Base-by-base conservation (phyloP, 768 basidiomycete species). In the Mycena rebaudengoi region DNA sequence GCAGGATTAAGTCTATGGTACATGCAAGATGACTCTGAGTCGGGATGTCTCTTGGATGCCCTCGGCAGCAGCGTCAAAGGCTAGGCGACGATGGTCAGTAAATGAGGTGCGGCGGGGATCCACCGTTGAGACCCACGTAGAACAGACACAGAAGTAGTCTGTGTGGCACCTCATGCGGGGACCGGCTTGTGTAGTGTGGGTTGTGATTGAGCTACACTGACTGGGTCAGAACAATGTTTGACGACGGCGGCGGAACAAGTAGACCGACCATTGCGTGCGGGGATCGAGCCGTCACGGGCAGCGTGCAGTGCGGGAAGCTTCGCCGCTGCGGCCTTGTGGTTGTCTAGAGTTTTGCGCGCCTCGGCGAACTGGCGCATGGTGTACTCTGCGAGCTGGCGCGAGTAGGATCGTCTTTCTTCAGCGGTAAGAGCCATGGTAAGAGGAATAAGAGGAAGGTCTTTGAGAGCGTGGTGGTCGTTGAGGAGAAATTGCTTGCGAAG, bases 381-480 rank as follows among this genome's bases (percentile, higher is more conserved):
- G 68, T 85, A 83, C 7, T 75, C 78, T 45, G 82, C 81, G 46
- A 87, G 78, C 49, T 83, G 78, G 64, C 81, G 78, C 20, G 84
- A 82, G 71, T 84, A 85, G 23, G 73, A 76, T 45, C 73, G 71
- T 32, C 76, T 74, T 25, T 76, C 78, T 43, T 76, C 73, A 10
- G 72, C 57, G 26, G 73, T 43, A 46, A 67, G 69, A 20, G 66
- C 62, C 76, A 77, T 77, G 43, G 58, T 55, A 69, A 44, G 30
- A 53, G 26, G 57, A 51, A 60, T 58, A 58, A 60, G 12, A 26
- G 21, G 59, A 35, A 58, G 43, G 70, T 46, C 23, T 45, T 54
- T 33, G 67, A 37, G 69, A 63, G 67, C 14, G 59, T 23, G 29
- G 33, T 26, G 49, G 53, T 32, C 21, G 46, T 20, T 25, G 43